phyloP scores from a whole-genome alignment of 2,329 filamentous ascomycete genomes.

The Fusarium burgessii region DNA sequence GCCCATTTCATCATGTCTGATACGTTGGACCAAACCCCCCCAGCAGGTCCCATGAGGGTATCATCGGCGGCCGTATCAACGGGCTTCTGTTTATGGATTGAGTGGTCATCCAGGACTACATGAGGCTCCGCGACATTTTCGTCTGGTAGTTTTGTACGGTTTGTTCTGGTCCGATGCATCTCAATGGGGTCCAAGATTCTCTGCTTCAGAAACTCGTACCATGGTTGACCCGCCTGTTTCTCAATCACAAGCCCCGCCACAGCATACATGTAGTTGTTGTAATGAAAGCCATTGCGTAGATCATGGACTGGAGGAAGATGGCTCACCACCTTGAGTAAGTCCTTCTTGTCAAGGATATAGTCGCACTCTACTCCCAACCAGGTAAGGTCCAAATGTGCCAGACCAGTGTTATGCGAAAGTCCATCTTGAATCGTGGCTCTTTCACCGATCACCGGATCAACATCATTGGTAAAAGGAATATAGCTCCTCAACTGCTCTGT shows the following conservation, averaged over 20 bases:
- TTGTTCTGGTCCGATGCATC: not conserved
- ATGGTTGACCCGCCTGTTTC: not conserved
- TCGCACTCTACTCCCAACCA: not conserved
- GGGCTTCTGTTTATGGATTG: not conserved
- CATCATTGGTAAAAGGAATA: not conserved
- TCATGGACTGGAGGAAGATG: not conserved
- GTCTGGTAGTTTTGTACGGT: accelerated
- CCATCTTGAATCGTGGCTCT: not conserved
- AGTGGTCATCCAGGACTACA: not conserved
- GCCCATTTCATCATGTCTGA: too few relatives aligned
- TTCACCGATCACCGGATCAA: not conserved
- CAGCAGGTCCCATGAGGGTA: too few relatives aligned
- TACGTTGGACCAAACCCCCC: too few relatives aligned
- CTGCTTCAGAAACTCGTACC: not conserved
- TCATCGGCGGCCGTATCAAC: too few relatives aligned
- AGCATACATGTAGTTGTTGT: not conserved
- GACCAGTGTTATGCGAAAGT: not conserved
- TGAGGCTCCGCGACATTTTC: accelerated
- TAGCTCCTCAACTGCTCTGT: not conserved
- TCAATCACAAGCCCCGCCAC: not conserved
- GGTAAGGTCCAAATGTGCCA: not conserved
- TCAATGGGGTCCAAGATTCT: not conserved
- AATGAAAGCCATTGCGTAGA: not conserved
- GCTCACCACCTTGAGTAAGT: not conserved
- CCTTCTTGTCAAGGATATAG: not conserved